Conservation (phyloP, 2,329 filamentous ascomycete genomes). For the Penicillium aurantiogriseum region DNA sequence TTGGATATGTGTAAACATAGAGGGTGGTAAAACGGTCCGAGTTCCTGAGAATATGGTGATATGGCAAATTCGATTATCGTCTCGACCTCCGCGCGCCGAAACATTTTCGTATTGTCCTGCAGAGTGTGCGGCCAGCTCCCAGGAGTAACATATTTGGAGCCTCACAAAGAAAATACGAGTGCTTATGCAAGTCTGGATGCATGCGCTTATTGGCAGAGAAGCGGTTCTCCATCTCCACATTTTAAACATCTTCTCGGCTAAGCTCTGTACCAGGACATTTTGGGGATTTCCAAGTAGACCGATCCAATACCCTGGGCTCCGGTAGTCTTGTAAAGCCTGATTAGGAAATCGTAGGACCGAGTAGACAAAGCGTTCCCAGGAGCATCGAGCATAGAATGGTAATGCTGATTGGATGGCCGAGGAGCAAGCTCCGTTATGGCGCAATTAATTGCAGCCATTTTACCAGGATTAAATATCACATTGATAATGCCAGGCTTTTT, state of each 20-base stretch:
- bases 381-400: neutral
- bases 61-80: no score
- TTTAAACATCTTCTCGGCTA: neutral
- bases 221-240: neutral
- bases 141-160: no score
- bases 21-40: no score
- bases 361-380: neutral
- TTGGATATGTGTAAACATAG: no score
- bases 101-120: no score
- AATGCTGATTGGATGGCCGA: neutral
- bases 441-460: neutral
- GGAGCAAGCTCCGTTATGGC: neutral
- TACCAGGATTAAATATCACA: neutral
- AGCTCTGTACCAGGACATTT: neutral
- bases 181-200: neutral
- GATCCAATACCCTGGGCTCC: neutral
- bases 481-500: neutral
- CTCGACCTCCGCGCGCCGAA: no score
- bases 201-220: neutral
- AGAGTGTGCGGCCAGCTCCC: no score
- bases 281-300: neutral
- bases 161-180: no score
- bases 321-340: neutral
- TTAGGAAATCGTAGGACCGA: neutral
- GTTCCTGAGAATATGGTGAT: no score